phyloP scores from a whole-genome alignment of 192 early-diverging fungal genomes.

The Spinellus fusiger region DNA sequence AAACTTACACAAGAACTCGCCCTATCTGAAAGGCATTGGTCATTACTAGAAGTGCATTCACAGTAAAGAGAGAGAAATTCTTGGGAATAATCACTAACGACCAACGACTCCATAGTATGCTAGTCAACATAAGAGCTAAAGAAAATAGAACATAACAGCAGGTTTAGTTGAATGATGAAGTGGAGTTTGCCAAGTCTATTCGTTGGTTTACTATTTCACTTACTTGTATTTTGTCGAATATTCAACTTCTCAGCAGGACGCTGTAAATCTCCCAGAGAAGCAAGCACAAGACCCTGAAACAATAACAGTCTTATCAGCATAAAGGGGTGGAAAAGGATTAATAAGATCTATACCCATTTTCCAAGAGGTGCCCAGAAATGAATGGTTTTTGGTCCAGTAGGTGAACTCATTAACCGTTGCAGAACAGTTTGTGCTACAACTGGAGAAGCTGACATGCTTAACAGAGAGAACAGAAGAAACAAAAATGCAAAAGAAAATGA shows the following conservation, averaged over 20 bases:
- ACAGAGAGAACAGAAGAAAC: neutral
- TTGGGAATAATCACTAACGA: constrained; percentile 86
- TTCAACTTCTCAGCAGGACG: constrained; percentile 86
- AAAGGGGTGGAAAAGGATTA: neutral
- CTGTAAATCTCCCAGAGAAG: constrained; percentile 84
- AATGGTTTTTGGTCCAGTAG: constrained; percentile 86
- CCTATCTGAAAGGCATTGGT: constrained; percentile 81
- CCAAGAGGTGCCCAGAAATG: constrained; percentile 94
- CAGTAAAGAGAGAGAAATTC: constrained; percentile 82
- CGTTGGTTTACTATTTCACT: constrained; percentile 8
- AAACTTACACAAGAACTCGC: constrained; percentile 66
- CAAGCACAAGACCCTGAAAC: constrained; percentile 78
- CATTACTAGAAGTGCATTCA: constrained; percentile 90
- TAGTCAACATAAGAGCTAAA: constrained; percentile 84
- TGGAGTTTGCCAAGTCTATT: no score
- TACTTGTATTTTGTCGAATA: constrained; percentile 67
- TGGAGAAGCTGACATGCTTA: constrained; percentile 24
- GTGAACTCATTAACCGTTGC: constrained; percentile 60
- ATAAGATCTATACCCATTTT: constrained; percentile 73
- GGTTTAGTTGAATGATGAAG: neutral
- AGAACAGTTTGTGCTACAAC: constrained; percentile 52
- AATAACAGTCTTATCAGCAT: neutral
- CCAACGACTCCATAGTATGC: constrained; percentile 95
- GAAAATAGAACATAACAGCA: no score
- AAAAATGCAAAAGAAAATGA: neutral